A percentile compares a stretch with the other conserved stretches of the same genome.
These are phyloP conservation scores for Potentilla sterilis DNA, from an alignment of 306 rosid species.

Conservation along the genomic window DNA sequence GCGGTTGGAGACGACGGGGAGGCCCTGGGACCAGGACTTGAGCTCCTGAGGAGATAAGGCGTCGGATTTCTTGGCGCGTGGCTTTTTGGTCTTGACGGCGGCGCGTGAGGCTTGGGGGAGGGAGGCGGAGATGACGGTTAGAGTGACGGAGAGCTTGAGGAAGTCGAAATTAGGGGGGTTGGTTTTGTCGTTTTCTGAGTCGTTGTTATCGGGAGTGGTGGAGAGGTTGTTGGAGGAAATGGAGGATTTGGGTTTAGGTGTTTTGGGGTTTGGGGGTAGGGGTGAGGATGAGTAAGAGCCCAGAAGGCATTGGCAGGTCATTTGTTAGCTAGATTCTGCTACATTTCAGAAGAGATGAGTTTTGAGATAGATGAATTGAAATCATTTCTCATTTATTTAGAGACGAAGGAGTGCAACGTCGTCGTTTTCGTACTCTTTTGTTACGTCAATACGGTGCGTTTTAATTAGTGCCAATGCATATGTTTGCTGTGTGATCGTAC, in stretches of 20 bases:
- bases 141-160: constrained; percentile 65
- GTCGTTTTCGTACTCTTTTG: no score
- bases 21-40: constrained; percentile 62
- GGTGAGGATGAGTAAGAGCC: constrained; percentile 32
- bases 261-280: constrained; percentile 29
- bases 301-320: constrained; percentile 55
- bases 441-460: no score
- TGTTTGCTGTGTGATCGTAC: no score
- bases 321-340: constrained; percentile 12
- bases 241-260: constrained; percentile 22
- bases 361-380: no score
- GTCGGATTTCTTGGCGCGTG: constrained; percentile 51
- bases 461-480: no score
- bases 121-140: constrained; percentile 67
- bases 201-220: constrained; percentile 18
- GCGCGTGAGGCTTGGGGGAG: constrained; percentile 49
- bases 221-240: constrained; percentile 52
- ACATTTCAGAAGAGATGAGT: constrained; percentile 24
- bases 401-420: no score
- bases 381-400: no score
- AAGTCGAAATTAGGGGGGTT: constrained; percentile 39
- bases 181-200: constrained; percentile 18
- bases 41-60: constrained; percentile 71
- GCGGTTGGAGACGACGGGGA: constrained; percentile 69
- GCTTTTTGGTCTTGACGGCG: constrained; percentile 45